phyloP scores from a whole-genome alignment of 1,139 yeast species.

The Hyphopichia burtonii region DNA sequence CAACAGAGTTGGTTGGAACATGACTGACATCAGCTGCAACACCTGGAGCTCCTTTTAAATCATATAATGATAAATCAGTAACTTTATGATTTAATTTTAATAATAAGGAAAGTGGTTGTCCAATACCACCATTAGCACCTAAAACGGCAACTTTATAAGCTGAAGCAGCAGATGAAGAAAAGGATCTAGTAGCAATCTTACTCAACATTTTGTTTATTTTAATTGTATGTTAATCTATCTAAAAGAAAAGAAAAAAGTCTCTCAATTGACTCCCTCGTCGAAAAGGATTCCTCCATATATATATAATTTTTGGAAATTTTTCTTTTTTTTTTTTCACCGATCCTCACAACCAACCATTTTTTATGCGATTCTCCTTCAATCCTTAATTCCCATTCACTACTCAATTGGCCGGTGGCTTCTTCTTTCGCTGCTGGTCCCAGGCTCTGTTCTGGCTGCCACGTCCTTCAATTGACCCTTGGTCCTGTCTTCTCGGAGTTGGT shows the following conservation, averaged over 20 bases:
- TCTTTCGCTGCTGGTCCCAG: too few species aligned
- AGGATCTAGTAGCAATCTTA: slow-evolving; percentile 60
- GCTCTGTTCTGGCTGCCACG: too few species aligned
- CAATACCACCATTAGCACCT: slow-evolving; percentile 89
- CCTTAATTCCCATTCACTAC: too few species aligned
- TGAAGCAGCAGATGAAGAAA: slow-evolving; percentile 58
- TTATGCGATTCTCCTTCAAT: not conserved
- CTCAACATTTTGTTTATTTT: not conserved
- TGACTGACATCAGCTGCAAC: slow-evolving; percentile 92
- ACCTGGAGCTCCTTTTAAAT: slow-evolving; percentile 88
- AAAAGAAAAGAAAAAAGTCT: not conserved
- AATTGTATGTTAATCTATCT: not conserved
- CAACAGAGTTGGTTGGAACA: slow-evolving; percentile 77
- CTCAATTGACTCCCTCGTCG: not conserved
- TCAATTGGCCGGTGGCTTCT: too few species aligned
- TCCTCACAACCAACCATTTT: not conserved
- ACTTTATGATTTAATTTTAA: slow-evolving; percentile 64
- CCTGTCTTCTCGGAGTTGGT: too few species aligned
- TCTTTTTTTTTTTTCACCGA: not conserved
- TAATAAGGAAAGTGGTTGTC: slow-evolving; percentile 88
- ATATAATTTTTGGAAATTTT: too few species aligned
- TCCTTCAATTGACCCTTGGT: too few species aligned
- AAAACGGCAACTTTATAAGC: slow-evolving; percentile 74
- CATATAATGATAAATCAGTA: slow-evolving; percentile 75
- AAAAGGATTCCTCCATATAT: not conserved